phyloP scores from a whole-genome alignment of 2,329 filamentous ascomycete genomes.

The Aspergillus alliaceus region DNA sequence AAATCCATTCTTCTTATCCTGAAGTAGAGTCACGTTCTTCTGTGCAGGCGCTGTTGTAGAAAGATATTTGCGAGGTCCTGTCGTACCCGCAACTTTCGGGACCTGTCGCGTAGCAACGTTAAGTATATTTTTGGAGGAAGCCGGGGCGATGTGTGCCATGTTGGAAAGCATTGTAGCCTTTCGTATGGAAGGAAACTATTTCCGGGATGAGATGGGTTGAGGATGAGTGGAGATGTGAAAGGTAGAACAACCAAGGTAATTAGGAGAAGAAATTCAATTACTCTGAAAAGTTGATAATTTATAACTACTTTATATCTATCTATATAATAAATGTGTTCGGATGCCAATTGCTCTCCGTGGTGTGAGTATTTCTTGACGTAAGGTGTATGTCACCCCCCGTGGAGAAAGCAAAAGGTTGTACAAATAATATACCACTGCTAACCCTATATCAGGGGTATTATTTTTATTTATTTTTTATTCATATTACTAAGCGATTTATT shows the following conservation, averaged over 20 bases:
- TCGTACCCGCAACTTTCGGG: slow-evolving; percentile 8
- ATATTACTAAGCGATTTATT: too few relatives aligned
- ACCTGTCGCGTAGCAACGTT: slow-evolving; percentile 6
- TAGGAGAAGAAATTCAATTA: neutral
- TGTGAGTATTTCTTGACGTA: neutral
- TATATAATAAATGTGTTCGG: neutral
- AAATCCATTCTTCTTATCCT: slow-evolving; percentile 51
- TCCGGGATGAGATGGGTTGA: too few relatives aligned
- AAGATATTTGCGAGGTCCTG: slow-evolving; percentile 13
- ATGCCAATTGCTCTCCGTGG: neutral
- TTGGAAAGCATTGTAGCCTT: slow-evolving; percentile 13
- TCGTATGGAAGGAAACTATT: too few relatives aligned
- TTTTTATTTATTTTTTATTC: too few relatives aligned
- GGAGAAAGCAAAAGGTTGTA: neutral
- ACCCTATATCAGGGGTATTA: too few relatives aligned
- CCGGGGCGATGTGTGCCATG: neutral
- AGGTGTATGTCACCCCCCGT: neutral
- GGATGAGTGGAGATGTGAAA: neutral
- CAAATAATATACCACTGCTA: too few relatives aligned
- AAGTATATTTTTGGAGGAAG: slow-evolving; percentile 8
- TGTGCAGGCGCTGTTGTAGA: slow-evolving; percentile 18
- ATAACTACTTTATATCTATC: neutral
- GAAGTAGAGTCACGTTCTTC: slow-evolving; percentile 39
- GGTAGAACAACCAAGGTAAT: neutral
- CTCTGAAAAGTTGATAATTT: neutral